Base-by-base conservation (phyloP, 176 grass and related monocot species). In the Elymus sibiricus region DNA sequence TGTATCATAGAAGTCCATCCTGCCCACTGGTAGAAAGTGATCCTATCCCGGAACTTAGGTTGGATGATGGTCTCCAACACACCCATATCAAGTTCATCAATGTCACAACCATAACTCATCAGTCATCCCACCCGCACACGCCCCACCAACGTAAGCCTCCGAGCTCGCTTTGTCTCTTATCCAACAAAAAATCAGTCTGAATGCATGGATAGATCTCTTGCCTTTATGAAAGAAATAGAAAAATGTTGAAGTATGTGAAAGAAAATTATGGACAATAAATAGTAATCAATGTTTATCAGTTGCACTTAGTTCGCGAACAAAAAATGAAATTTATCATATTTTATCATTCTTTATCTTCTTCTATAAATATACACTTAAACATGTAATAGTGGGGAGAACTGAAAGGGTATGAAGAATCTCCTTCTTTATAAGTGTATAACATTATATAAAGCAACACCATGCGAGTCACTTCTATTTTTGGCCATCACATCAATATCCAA, bases 1-100 rank as follows among this genome's bases (percentile, higher is more conserved):
- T 95, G 87, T 95, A 98, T 93, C 95, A 98, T 28, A 98, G 64
- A 85, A 98, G 88, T 65, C 95, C 95, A 43, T 98, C 95, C 76
- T 91, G 90, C 72, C 82, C 79, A 58, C 92, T 87, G 5, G 86
- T 32, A 42, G 43, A 77, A 66, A 92, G 88, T 24, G 92, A 93
- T 79, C 87, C 81, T 74, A 84, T 63, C 73, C 82, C 83, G 76
- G 46, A 84, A 70, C 90, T 74, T 66, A 42, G 83, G 80, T 81
- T 79, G 25, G 92, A 92, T 70, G 92, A 93, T 13, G 92, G 91
- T 80, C 82, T 83, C 89, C 90, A 93, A 87, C 95, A 98, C 65
- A 93, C 93, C 92, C 83, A 90, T 11, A 98, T 80, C 81, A 98
- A 90, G 82, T 94, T 98, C 82, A 91, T 86, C 83, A 98, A 91